Evolutionary conservation across 768 basidiomycete species (phyloP), one percentile per base, ranked within the genome.

Genomic region (Trametes coccinea): DNA sequence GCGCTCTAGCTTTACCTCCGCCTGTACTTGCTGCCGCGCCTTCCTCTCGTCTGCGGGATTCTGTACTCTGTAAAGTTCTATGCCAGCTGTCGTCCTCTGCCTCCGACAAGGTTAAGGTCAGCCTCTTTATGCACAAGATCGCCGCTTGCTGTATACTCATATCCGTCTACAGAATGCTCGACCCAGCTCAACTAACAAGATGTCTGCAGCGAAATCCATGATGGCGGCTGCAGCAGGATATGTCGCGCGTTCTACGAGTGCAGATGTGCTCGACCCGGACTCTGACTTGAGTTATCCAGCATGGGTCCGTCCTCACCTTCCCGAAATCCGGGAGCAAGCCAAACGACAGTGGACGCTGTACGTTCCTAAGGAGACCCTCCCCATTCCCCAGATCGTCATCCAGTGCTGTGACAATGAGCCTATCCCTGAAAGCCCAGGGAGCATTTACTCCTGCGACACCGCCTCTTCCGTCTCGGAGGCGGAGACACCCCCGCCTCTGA

Each of bases 271-370:
- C 53, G 53, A 54, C 47, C n/a, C 53, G 47, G 53, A 59, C 53
- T 45, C 62, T n/a, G 29, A 53, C 6, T 41, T 56, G 37, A 47
- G 27, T 5, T 64, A 56, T 34, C 58, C 58, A 34, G 58, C 59
- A 22, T 64, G 62, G 58, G 49, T 64, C 44, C 62, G 62, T 27
- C 62, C 53, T 44, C 50, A 64, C 54, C 48, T 60, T 6, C 22
- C 41, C 13, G 48, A 54, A 33, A 46, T 60, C 44, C 62, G 49
- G 22, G 62, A 60, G n/a, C 58, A 60, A 9, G 51, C 61, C 37
- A 53, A 34, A 22, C 55, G 52, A 17, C 34, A 62, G 9, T 58
- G 56, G 61, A 48, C 39, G 10, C 10, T 58, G 37, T 58, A 58
- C 56, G 22, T 14, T 0, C 61, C 61, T 9, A 30, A 17, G n/a